phyloP scores from a whole-genome alignment of 306 rosid genomes.

The Pyrus pyrifolia region DNA sequence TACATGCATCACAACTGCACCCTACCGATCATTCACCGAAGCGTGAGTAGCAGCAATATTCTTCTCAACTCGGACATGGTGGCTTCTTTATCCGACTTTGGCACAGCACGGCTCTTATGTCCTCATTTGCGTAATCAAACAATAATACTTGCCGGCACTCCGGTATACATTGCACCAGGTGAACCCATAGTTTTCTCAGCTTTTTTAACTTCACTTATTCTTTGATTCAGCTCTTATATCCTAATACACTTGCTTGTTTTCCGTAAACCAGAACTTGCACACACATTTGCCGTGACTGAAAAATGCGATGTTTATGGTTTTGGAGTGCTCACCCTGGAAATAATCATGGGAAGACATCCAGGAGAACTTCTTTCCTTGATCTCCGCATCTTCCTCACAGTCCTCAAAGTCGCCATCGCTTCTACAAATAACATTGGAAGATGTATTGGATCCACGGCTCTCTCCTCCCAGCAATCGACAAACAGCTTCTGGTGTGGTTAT shows the following conservation, averaged over 20 bases:
- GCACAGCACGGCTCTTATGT: neutral
- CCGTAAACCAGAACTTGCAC: neutral
- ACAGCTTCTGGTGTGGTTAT: neutral
- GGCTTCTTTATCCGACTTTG: neutral
- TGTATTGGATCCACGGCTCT: neutral
- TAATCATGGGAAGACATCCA: neutral
- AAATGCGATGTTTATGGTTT: neutral
- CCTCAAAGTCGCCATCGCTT: neutral
- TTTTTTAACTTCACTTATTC: neutral
- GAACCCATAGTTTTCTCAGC: neutral
- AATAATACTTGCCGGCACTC: neutral
- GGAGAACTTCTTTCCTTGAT: neutral
- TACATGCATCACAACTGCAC: slow-evolving; percentile 26
- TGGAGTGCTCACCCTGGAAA: neutral
- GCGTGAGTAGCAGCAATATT: neutral
- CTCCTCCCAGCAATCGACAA: neutral
- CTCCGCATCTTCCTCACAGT: neutral
- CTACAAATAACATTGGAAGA: neutral
- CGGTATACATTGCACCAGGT: neutral
- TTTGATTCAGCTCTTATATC: neutral
- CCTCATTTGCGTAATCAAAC: neutral
- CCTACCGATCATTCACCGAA: slow-evolving; percentile 6
- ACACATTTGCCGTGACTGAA: neutral
- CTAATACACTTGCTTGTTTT: neutral
- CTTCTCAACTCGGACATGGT: neutral